Evolutionary conservation across 129 eudicot species (phyloP), one percentile per base, ranked within the genome.

Genomic region (Helichrysum umbraculigerum): DNA sequence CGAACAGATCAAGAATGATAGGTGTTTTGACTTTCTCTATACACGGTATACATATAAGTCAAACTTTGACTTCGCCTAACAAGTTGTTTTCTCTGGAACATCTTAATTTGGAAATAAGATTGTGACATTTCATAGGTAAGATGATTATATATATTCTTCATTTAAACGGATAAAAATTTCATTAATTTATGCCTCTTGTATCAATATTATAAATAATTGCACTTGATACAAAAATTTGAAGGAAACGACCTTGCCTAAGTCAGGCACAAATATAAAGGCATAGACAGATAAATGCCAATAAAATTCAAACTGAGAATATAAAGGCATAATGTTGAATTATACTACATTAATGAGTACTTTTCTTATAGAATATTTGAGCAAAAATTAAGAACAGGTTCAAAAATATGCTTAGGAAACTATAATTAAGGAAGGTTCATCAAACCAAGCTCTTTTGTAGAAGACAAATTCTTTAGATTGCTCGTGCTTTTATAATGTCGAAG

Each of bases 401-500:
- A 59, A 74, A 58, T 58, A 73, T 35, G 56, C 58, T 73, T 73
- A 35, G 69, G 69, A 14, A 21, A 39, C 77, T 73, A 76, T 37
- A 22, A 73, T 73, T 35, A 61, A 73, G 42, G 11, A 52, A 37
- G 74, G 74, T 73, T 73, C 71, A 32, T 59, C 39, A 76, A 70
- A 70, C 68, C 77, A 70, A 61, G 54, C 50, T 47, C 57, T 57
- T 39, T 29, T n/a, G 63, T 58, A 58, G 63, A 57, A 6, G 63
- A 57, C 29, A 58, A 1, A n/a, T 19, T 17, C 28, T 58, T 15
- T 59, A 92, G 78, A 81, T 33, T 34, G 98, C 98, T 57, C 98
- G 89, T 9, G 85, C 68, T 81, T 92, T 92, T 75, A 92, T 78
- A 72, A 89, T 89, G 85, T 92, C 98, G 11, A 92, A 32, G 80